These are phyloP conservation scores for Clarkia xantiana DNA, from an alignment of 345 rosid species.

Conservation along the genomic window DNA sequence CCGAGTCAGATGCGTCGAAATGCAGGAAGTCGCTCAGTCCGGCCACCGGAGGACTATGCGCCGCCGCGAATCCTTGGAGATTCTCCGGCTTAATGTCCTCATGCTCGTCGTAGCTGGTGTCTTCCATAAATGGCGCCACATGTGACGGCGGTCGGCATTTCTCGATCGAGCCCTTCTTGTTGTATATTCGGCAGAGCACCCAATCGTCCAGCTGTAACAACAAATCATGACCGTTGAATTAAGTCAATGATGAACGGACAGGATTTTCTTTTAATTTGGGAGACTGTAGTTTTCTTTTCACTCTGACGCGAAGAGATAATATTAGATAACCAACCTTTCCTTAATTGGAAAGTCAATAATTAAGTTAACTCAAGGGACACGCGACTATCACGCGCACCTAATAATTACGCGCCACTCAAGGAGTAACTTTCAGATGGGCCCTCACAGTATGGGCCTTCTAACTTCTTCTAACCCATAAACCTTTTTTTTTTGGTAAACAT, in stretches of 20 bases:
- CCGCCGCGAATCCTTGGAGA: constrained; percentile 7
- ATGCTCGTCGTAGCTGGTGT: constrained; percentile 7
- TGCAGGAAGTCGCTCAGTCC: constrained; percentile 19
- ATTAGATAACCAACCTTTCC: neutral
- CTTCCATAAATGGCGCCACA: neutral
- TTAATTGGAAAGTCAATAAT: neutral
- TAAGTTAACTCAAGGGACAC: neutral
- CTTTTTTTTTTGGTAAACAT: no score
- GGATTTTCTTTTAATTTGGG: neutral
- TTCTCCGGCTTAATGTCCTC: constrained; percentile 35
- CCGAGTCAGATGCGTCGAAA: constrained; percentile 69
- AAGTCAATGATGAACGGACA: neutral
- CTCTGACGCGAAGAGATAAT: neutral
- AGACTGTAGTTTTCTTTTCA: no score
- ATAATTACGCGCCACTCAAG: neutral
- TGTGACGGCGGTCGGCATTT: constrained; percentile 14
- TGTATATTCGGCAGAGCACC: constrained; percentile 92
- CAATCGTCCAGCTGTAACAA: constrained; percentile 83
- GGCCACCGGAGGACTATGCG: constrained; percentile 6
- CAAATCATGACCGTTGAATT: neutral
- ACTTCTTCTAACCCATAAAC: no score
- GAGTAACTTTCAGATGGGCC: no score
- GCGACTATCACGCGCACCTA: neutral
- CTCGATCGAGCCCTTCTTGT: constrained; percentile 74
- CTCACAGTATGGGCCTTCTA: no score